A percentile compares a stretch with the other conserved stretches of the same genome.
These are phyloP conservation scores for Eimeria tenella DNA, from an alignment of 169 alveolate genomes.

Conservation along the genomic window DNA sequence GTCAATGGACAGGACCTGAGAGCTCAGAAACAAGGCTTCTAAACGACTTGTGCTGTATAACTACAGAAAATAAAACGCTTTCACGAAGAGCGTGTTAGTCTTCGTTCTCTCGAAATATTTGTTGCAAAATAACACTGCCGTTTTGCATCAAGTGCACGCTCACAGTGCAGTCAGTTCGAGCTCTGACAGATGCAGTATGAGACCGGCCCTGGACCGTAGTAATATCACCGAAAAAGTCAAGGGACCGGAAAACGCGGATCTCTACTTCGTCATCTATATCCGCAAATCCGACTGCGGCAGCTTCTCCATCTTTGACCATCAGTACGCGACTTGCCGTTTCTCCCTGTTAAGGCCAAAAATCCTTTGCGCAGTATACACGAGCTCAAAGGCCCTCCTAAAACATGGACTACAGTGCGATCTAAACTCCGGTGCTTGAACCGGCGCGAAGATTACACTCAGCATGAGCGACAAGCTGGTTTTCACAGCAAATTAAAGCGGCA, in stretches of 20 bases:
- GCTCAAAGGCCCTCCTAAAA: no score
- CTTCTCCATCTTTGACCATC: conserved; percentile 79
- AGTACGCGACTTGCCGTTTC: conserved; percentile 48
- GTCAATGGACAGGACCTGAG: conserved; percentile 55
- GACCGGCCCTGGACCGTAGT: conserved; percentile 63
- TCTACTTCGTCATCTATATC: conserved; percentile 60
- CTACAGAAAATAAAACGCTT: no score
- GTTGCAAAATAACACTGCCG: background rate
- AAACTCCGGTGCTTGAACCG: background rate
- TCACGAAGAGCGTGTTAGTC: background rate
- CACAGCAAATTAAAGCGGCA: background rate
- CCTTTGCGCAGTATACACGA: background rate
- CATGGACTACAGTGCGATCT: background rate
- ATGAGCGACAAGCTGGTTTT: background rate
- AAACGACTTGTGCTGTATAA: no score
- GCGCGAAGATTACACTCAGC: background rate
- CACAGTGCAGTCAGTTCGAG: conserved; percentile 78
- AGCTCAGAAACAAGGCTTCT: background rate
- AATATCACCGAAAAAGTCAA: conserved; percentile 79
- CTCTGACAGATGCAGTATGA: conserved; percentile 78
- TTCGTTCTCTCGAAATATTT: background rate
- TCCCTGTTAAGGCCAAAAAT: background rate
- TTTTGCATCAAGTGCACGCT: background rate
- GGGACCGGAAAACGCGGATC: conserved; percentile 61
- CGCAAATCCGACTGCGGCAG: conserved; percentile 68